Evolutionary conservation across 164 flowering plant species (phyloP), one percentile per base, ranked within the genome.

Genomic region (Kalanchoe fedtschenkoi): DNA sequence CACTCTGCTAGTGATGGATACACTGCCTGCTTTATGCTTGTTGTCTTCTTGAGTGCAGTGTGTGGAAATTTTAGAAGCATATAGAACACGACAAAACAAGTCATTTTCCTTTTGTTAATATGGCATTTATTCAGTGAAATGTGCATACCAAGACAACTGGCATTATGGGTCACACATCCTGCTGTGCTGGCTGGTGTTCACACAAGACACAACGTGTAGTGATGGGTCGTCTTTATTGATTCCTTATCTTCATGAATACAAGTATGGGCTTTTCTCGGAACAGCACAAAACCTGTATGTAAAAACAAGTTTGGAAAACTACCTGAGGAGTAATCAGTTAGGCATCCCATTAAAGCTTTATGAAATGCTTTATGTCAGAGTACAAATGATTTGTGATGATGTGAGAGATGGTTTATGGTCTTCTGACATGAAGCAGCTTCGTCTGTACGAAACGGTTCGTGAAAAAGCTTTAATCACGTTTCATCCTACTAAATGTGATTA

Each of bases 231-330:
- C 28, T 22, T 47, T 47, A 22, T 5, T 47, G 54, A 21, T 47
- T 22, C 54, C 29, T 47, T 22, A 47, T 21, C 54, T 22, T 22
- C 28, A 19, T 29, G 1, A 21, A 10, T 21, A 8, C 28, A 22
- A 21, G 54, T 22, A 47, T 47, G 54, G 54, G 54, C 29, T 22
- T 47, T 47, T 47, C 54, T 47, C 24, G 53, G 53, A 26, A n/a
- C 53, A 8, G 22, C 53, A 44, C 28, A 5, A 44, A n/a, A 34
- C 35, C 7, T 4, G 35, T 34, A 34, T 7, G 7, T 34, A 7
- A 7, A 34, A 34, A 34, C 35, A 34, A 34, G 7, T 34, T 7
- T 34, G 7, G 35, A 34, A 34, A 34, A 34, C 35, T 3, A 34
- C 7, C 7, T 34, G 5, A 34, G 35, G 35, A 34, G 35, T 34